These are phyloP conservation scores for Pythium rhizo-oryzae DNA, from an alignment of 352 stramenopile genomes.

Conservation along the genomic window DNA sequence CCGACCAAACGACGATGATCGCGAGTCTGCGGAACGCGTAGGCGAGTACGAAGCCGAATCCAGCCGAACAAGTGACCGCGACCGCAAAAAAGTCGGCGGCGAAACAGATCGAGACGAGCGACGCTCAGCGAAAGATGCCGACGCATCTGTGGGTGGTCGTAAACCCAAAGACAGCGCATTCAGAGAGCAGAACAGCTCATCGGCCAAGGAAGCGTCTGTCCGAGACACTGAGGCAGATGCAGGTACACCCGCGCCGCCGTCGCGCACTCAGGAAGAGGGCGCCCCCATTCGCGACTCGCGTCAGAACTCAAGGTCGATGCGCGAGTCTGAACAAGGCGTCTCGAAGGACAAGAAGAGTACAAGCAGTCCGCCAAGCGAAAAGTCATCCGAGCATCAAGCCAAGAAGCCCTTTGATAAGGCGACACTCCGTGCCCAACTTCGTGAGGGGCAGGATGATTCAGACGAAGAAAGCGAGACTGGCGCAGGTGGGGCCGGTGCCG, in stretches of 20 bases:
- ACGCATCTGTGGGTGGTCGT: background rate
- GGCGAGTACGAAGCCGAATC: background rate
- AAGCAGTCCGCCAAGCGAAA: conserved; percentile 10
- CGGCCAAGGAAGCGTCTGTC: conserved; percentile 13
- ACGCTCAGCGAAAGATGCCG: background rate
- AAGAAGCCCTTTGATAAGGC: conserved; percentile 20
- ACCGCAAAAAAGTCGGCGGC: background rate
- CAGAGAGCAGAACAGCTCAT: background rate
- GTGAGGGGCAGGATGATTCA: conserved; percentile 25
- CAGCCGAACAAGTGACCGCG: background rate
- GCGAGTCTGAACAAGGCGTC: conserved; percentile 14
- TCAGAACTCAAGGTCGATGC: conserved; percentile 26
- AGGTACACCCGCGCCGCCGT: background rate
- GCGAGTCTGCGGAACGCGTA: background rate
- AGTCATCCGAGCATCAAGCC: background rate
- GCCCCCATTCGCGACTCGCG: conserved; percentile 3
- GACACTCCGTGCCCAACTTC: conserved; percentile 25
- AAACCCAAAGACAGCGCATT: background rate
- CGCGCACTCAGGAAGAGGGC: background rate
- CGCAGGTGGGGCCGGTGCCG: background rate
- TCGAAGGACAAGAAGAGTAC: conserved; percentile 22
- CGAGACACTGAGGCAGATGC: conserved; percentile 15
- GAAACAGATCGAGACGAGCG: background rate
- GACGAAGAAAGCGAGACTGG: conserved; percentile 19
- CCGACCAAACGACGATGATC: background rate